These are phyloP conservation scores for Sclerotinia spermophila DNA, from an alignment of 2,329 filamentous ascomycete genomes.

Conservation along the genomic window DNA sequence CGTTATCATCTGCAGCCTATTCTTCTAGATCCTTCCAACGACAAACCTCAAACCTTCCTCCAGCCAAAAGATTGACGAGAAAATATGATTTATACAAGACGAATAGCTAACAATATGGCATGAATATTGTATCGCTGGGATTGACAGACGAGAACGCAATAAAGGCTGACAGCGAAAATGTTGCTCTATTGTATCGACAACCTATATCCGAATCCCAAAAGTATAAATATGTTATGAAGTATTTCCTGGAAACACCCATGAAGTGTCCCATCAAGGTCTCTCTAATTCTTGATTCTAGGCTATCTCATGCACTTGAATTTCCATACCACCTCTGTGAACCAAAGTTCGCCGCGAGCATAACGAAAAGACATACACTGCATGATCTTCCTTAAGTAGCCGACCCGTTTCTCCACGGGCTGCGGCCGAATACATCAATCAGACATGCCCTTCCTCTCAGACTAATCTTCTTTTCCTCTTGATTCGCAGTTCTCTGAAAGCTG, in stretches of 20 bases:
- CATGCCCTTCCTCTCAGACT: fast-evolving
- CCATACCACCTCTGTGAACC: background rate
- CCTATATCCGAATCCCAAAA: background rate
- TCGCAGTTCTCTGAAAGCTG: background rate
- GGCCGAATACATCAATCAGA: background rate
- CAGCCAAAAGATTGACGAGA: background rate
- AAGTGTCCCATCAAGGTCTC: background rate
- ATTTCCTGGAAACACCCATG: background rate
- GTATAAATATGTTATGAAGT: background rate
- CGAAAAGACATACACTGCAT: background rate
- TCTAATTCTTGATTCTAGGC: background rate
- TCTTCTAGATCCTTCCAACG: background rate
- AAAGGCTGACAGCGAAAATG: background rate
- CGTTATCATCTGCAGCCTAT: background rate
- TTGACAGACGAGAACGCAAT: fast-evolving
- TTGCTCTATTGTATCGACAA: background rate
- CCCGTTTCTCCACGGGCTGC: background rate
- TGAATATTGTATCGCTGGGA: fast-evolving
- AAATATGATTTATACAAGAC: background rate
- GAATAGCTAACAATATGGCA: background rate
- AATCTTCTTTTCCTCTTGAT: no score
- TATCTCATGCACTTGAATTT: background rate
- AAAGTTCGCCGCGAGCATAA: background rate
- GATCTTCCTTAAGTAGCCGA: background rate
- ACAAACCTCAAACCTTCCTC: background rate